A percentile compares a stretch with the other conserved stretches of the same genome.
Conservation (phyloP, 352 stramenopile species). For the Globisporangium canariense region DNA sequence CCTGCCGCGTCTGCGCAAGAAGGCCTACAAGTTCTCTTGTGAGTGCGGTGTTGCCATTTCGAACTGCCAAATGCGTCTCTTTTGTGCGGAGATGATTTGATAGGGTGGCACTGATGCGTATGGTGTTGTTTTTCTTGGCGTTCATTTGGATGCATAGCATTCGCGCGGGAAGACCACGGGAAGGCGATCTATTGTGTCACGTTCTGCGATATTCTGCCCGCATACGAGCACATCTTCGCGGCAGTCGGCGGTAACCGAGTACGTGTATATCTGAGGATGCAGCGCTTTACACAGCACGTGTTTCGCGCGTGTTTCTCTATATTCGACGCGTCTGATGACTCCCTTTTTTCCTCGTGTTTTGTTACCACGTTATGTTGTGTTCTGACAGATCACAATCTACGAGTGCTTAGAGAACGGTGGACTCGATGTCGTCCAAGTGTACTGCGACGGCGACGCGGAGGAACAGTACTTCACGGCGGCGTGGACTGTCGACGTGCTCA, state of each 20-base stretch:
- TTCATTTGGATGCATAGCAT: slow-evolving; percentile 28
- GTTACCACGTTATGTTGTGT: not conserved
- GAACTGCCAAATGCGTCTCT: not conserved
- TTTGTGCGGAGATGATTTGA: not conserved
- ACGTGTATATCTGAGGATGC: slow-evolving; percentile 12
- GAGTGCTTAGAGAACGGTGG: slow-evolving; percentile 71
- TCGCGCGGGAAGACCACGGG: slow-evolving; percentile 65
- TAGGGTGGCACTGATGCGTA: not conserved
- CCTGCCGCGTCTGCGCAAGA: slow-evolving; percentile 20
- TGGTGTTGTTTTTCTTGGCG: not conserved
- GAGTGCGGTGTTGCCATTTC: not conserved
- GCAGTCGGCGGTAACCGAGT: slow-evolving; percentile 70
- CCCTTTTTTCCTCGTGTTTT: not conserved
- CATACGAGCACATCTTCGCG: slow-evolving; percentile 72
- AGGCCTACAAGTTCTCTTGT: slow-evolving; percentile 24
- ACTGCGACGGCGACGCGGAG: slow-evolving; percentile 70
- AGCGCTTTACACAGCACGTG: no score
- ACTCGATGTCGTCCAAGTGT: slow-evolving; percentile 78
- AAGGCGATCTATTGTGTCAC: slow-evolving; percentile 77
- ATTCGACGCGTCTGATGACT: no score
- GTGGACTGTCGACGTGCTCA: slow-evolving; percentile 77
- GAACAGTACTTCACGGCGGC: slow-evolving; percentile 78
- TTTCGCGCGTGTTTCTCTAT: no score
- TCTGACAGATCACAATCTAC: slow-evolving; percentile 67
- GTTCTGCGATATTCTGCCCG: slow-evolving; percentile 65